Evolutionary conservation across 208 protist species (phyloP).

Genomic region (Crithidia expoeki): DNA sequence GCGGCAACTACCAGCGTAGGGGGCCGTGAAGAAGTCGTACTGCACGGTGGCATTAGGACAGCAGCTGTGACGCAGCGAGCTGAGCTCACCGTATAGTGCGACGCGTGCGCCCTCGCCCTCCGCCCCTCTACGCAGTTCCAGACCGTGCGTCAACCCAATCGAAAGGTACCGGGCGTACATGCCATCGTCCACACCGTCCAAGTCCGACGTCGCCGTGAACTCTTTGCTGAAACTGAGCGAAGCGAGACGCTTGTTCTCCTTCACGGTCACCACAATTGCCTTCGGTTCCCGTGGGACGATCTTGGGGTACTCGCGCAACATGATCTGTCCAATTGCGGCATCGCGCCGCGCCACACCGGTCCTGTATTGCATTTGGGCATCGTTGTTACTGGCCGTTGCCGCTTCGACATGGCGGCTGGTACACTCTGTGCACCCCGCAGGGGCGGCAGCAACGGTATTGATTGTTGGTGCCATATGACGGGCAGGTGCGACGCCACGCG

Average conservation of each 20-base stretch:
- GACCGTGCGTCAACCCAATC: conserved; percentile 35
- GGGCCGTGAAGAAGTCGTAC: conserved; percentile 39
- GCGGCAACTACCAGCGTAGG: conserved; percentile 46
- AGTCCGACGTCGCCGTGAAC: conserved; percentile 33
- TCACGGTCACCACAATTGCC: conserved; percentile 34
- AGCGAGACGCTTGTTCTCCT: conserved; percentile 27
- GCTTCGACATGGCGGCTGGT: not conserved
- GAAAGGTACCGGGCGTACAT: conserved; percentile 43
- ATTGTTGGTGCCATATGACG: not conserved
- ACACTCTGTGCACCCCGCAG: not conserved
- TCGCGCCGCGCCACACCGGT: conserved; percentile 36
- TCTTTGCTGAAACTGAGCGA: conserved; percentile 25
- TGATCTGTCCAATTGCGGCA: conserved; percentile 34
- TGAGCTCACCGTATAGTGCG: conserved; percentile 47
- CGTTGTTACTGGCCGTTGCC: not conserved
- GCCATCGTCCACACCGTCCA: conserved; percentile 38
- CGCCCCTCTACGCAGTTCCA: conserved; percentile 23
- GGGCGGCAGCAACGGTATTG: not conserved
- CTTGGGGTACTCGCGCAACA: conserved; percentile 56
- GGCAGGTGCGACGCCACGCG: conserved; percentile 1
- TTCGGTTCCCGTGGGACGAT: conserved; percentile 25
- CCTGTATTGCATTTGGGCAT: not conserved
- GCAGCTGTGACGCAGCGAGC: conserved; percentile 55
- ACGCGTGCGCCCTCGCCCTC: conserved; percentile 21
- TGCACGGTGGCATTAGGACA: conserved; percentile 47